Evolutionary conservation across 2,329 filamentous ascomycete genomes (phyloP), one percentile per base, ranked within the genome.

Genomic region (Raffaelea arxii): DNA sequence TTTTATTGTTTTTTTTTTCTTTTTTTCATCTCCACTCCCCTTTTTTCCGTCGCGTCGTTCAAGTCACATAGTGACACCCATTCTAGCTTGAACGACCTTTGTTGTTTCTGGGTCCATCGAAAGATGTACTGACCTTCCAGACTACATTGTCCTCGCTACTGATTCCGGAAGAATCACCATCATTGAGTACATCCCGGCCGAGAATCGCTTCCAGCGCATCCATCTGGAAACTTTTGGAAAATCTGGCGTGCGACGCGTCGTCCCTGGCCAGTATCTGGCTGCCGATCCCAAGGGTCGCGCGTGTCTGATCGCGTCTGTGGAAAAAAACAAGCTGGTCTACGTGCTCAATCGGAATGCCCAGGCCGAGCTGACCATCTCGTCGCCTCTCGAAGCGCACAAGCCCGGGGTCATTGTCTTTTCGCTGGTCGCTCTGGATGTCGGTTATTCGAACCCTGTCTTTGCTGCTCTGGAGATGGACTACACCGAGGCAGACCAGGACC

Each of bases 251-350:
- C 82, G 94, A 48, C 82, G 92, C 58, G 91, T 97, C 32, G 80
- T 98, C 39, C 92, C 94, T 3, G 92, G 94, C 50, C 89, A 99
- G 65, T 98, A 96, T 60, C 77, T 99, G 24, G 92, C 91, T 6
- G 87, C 88, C 44, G 92, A 99, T 59, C 92, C 92, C 24, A 95
- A 95, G 65, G 92, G 92, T 47, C 81, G 92, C 69, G 94, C 94
- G 46, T 95, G 91, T 61, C 75, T 99, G 61, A 86, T 97, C 51
- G 89, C 92, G 10, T 91, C 90, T 5, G 77, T 91, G 46, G 94
- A 99, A 69, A 98, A 98, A 77, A 98, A 97, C 71, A 98, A 98
- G 71, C 84, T 99, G 47, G 92, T 98, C 55, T 99, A 98, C 67
- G 91, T 98, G 58, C 75, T 98, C 55, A 97, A 97, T 65, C 84